Percentiles rank a stretch among this genome's conserved stretches.
These are phyloP conservation scores for Mucor racemosus DNA, from an alignment of 371 early-diverging fungal genomes.

Conservation along the genomic window DNA sequence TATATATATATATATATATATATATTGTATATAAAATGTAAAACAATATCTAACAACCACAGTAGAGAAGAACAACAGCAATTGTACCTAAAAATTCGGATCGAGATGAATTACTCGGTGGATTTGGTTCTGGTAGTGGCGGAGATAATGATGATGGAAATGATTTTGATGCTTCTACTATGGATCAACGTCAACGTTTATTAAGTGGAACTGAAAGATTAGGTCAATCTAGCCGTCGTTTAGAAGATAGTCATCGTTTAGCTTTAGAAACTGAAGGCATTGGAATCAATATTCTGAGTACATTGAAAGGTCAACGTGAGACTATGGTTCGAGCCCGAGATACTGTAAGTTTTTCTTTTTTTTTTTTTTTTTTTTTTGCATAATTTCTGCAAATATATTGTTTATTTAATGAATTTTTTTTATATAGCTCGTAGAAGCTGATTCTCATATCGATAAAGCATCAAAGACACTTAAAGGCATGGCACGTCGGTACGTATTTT, in stretches of 20 bases:
- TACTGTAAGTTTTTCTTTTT: slow-evolving; percentile 58
- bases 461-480: slow-evolving; percentile 88
- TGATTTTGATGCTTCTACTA: slow-evolving; percentile 66
- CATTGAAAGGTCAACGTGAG: slow-evolving; percentile 87
- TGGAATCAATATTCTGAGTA: slow-evolving; percentile 84
- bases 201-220: slow-evolving; percentile 86
- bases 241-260: slow-evolving; percentile 89
- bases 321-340: slow-evolving; percentile 88
- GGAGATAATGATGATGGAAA: slow-evolving; percentile 34
- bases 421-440: slow-evolving; percentile 83
- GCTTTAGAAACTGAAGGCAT: slow-evolving; percentile 92
- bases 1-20: too few species aligned
- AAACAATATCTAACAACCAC: too few species aligned
- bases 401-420: background rate
- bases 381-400: too few species aligned
- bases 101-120: slow-evolving; percentile 71
- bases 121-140: slow-evolving; percentile 48
- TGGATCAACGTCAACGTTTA: slow-evolving; percentile 86
- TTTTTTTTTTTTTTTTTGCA: background rate
- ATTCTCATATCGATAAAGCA: slow-evolving; percentile 88
- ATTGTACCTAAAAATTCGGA: slow-evolving; percentile 52
- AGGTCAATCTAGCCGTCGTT: slow-evolving; percentile 72
- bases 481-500: slow-evolving; percentile 81
- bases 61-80: slow-evolving; percentile 47
- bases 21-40: too few species aligned